These are phyloP conservation scores for Teratosphaeria nubilosa DNA, from an alignment of 2,329 filamentous ascomycete genomes.

Conservation along the genomic window DNA sequence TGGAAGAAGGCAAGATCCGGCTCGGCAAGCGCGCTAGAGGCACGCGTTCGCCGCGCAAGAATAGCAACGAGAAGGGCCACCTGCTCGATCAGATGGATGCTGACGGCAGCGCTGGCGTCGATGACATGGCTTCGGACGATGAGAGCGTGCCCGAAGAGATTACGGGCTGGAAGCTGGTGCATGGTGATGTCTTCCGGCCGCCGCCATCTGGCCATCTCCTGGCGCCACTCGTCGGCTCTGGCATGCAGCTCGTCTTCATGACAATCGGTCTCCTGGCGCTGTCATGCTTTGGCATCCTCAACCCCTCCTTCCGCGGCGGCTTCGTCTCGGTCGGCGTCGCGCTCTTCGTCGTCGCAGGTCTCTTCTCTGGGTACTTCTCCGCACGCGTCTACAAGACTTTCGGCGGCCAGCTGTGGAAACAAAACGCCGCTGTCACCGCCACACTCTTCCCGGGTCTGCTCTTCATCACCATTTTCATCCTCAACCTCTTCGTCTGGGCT, in stretches of 20 bases:
- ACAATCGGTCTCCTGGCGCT: constrained; percentile 48
- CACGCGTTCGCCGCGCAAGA: constrained; percentile 32
- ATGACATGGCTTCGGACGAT: constrained; percentile 53
- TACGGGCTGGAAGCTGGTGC: constrained; percentile 79
- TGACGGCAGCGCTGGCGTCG: constrained; percentile 39
- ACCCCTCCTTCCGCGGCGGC: constrained; percentile 80
- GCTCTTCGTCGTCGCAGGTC: constrained; percentile 70
- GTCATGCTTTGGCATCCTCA: constrained; percentile 66
- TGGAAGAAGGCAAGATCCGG: constrained; percentile 57
- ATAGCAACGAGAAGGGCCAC: constrained; percentile 43
- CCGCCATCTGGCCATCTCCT: constrained; percentile 62
- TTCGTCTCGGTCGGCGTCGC: constrained; percentile 78
- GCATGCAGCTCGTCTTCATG: constrained; percentile 81
- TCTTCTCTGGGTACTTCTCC: constrained; percentile 83
- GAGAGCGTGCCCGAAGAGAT: constrained; percentile 69
- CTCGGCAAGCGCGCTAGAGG: constrained; percentile 40
- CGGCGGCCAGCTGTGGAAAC: constrained; percentile 61
- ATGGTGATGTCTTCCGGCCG: constrained; percentile 76
- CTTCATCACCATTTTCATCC: constrained; percentile 64
- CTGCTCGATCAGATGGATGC: constrained; percentile 28
- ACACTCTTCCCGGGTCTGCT: constrained; percentile 68
- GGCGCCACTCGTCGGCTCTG: constrained; percentile 72
- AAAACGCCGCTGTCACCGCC: constrained; percentile 65
- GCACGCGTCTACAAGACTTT: constrained; percentile 75
- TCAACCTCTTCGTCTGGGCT: constrained; percentile 85